Conservation (phyloP, 495 filamentous ascomycete species). For the Penicillium nucicola region DNA sequence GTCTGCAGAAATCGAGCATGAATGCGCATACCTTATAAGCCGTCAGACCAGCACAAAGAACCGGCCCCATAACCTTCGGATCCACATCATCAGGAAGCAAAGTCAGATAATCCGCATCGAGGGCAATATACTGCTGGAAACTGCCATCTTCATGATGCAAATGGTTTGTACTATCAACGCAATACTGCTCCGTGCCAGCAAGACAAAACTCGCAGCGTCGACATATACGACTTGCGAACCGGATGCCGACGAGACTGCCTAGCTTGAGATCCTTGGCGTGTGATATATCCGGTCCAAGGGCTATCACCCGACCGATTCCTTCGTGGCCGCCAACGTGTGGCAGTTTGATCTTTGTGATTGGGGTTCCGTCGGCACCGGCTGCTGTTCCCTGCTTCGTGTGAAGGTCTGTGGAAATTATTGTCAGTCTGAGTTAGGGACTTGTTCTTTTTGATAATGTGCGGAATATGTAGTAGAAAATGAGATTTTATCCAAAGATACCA, state of each 20-base stretch:
- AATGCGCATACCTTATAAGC: constrained; percentile 27
- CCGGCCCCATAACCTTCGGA: constrained; percentile 39
- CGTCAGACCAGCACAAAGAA: constrained; percentile 44
- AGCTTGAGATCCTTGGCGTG: constrained; percentile 30
- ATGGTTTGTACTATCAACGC: constrained; percentile 43
- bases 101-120: constrained; percentile 46
- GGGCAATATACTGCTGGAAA: constrained; percentile 45
- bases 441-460: too few species aligned
- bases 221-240: constrained; percentile 45
- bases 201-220: constrained; percentile 48
- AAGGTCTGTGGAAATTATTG: constrained; percentile 30
- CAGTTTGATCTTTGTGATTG: constrained; percentile 46
- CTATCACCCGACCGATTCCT: constrained; percentile 43
- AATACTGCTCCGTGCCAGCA: constrained; percentile 45
- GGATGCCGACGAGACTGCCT: constrained; percentile 44
- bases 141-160: constrained; percentile 49
- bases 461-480: neutral
- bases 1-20: neutral
- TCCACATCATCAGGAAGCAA: constrained; percentile 45
- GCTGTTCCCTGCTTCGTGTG: constrained; percentile 47
- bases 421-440: too few species aligned
- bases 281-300: constrained; percentile 32
- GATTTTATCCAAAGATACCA: constrained; percentile 23
- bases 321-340: constrained; percentile 51
- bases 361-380: constrained; percentile 38